Conservation (phyloP, 805 yeast species). For the Blastobotrys muscicola region DNA sequence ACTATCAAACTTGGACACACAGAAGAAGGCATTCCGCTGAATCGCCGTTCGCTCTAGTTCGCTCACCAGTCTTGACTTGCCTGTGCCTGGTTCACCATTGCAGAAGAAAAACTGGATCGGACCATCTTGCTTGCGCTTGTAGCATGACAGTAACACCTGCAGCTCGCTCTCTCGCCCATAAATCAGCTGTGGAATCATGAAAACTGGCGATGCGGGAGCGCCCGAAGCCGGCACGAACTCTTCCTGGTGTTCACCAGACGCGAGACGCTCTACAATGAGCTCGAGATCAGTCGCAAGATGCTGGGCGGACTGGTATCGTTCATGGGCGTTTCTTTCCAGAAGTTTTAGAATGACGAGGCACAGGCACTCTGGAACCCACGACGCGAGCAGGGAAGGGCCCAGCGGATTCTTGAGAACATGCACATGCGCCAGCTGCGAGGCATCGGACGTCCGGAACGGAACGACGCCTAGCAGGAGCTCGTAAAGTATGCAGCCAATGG, state of each 20-base stretch:
- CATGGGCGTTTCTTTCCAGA: constrained; percentile 33
- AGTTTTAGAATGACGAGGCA: constrained; percentile 35
- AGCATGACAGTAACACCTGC: constrained; percentile 17
- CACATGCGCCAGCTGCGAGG: constrained; percentile 32
- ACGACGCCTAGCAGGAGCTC: constrained; percentile 37
- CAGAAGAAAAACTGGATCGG: constrained; percentile 26
- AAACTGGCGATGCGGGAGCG: constrained; percentile 9
- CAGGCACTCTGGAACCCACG: constrained; percentile 22
- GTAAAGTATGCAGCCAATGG: constrained; percentile 42
- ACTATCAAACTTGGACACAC: constrained; percentile 24
- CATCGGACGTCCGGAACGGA: constrained; percentile 36
- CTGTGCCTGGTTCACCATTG: constrained; percentile 37
- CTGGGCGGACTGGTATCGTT: constrained; percentile 32
- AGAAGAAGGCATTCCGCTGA: constrained; percentile 24
- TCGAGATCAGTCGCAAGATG: constrained; percentile 32
- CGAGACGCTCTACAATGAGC: constrained; percentile 6
- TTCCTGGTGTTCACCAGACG: constrained; percentile 11
- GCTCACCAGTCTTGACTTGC: constrained; percentile 35
- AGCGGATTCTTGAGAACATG: constrained; percentile 35
- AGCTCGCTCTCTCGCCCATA: constrained; percentile 26
- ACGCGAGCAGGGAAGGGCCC: constrained; percentile 29
- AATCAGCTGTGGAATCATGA: constrained; percentile 21
- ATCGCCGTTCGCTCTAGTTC: constrained; percentile 32
- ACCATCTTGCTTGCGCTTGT: constrained; percentile 13
- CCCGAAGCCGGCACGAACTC: constrained; percentile 11